A percentile compares a stretch with the other conserved stretches of the same genome.
Conservation (phyloP, 495 filamentous ascomycete genomes). For the Cercophora samala region DNA sequence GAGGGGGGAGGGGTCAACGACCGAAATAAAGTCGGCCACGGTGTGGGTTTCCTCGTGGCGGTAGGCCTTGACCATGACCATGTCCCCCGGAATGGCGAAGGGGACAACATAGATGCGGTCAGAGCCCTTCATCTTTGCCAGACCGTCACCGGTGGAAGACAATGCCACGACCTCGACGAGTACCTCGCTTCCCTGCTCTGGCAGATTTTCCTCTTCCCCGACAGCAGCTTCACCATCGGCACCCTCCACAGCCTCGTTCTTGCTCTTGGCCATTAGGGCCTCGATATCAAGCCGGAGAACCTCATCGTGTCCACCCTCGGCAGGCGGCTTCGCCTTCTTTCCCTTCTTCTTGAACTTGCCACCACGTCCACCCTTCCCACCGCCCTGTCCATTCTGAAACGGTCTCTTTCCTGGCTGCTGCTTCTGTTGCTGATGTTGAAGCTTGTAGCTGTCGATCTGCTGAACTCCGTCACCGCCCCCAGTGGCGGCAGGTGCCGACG, state of each 20-base stretch:
- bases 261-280: slow-evolving; percentile 53
- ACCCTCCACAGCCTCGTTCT: slow-evolving; percentile 29
- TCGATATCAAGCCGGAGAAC: slow-evolving; percentile 70
- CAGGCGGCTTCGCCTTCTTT: slow-evolving; percentile 25
- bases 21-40: slow-evolving; percentile 74
- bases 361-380: neutral
- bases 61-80: slow-evolving; percentile 72
- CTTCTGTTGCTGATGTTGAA: slow-evolving; percentile 11
- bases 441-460: slow-evolving; percentile 10
- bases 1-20: slow-evolving; percentile 66
- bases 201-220: slow-evolving; percentile 41
- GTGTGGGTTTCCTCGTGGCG: slow-evolving; percentile 57
- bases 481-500: slow-evolving; percentile 4
- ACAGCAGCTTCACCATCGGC: slow-evolving; percentile 18
- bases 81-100: slow-evolving; percentile 79
- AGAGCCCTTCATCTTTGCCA: slow-evolving; percentile 64
- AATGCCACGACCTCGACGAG: slow-evolving; percentile 72
- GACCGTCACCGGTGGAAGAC: slow-evolving; percentile 86
- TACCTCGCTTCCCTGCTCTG: slow-evolving; percentile 69
- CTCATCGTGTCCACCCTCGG: slow-evolving; percentile 60
- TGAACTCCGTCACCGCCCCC: neutral
- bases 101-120: slow-evolving; percentile 84
- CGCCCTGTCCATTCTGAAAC: slow-evolving; percentile 8
- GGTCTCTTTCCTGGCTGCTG: slow-evolving; percentile 11
- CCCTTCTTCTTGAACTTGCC: slow-evolving; percentile 24